Conservation (phyloP, 805 yeast genomes). For the Yamadazyma takamatsuzukensis region DNA sequence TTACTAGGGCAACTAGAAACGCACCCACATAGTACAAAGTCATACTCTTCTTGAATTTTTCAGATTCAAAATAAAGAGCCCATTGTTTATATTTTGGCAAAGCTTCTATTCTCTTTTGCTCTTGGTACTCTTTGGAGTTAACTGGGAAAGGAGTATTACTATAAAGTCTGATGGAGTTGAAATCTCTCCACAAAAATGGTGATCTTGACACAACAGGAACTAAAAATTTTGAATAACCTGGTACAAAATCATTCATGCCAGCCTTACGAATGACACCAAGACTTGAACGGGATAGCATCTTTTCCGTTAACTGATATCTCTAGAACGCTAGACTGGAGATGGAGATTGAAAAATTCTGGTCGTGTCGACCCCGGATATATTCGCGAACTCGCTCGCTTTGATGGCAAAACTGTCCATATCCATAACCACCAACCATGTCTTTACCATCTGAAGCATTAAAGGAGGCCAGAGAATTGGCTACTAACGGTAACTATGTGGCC, state of each 20-base stretch:
- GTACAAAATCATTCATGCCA: not conserved
- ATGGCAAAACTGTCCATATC: conserved; percentile 4
- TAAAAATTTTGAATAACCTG: conserved; percentile 14
- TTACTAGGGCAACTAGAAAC: conserved; percentile 51
- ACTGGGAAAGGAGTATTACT: conserved; percentile 42
- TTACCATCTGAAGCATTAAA: conserved; percentile 27
- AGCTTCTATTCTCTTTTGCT: conserved; percentile 22
- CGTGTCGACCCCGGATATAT: not conserved
- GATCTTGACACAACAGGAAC: too few species aligned
- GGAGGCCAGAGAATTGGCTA: conserved; percentile 59
- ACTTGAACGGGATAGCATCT: not conserved
- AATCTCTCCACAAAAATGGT: too few species aligned
- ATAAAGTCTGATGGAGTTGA: too few species aligned
- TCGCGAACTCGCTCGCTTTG: conserved; percentile 1
- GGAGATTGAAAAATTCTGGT: not conserved
- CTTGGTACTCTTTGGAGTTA: conserved; percentile 25
- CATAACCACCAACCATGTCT: not conserved
- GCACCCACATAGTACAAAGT: conserved; percentile 62
- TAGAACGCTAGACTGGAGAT: not conserved
- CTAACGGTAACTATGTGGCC: conserved; percentile 42
- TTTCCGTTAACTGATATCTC: not conserved
- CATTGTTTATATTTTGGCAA: conserved; percentile 37
- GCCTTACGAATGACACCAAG: too few species aligned
- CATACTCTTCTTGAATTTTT: conserved; percentile 57
- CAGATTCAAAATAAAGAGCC: conserved; percentile 44